These are phyloP conservation scores for Rhodotorula sp. DNA, from an alignment of 1,284 basidiomycete genomes.

Conservation along the genomic window DNA sequence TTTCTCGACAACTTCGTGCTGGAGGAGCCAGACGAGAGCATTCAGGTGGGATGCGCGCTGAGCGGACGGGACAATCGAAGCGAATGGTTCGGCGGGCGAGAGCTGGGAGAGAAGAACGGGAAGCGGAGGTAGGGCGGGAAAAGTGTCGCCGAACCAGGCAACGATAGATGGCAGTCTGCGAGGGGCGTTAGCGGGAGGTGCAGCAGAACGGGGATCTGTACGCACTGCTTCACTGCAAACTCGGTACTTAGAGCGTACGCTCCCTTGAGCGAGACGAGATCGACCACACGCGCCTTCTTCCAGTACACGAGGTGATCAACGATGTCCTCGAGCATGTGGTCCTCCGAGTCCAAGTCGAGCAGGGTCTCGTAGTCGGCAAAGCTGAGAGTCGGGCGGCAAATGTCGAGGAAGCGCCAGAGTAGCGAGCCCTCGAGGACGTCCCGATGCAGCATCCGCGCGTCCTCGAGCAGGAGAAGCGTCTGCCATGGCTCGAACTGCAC, in stretches of 20 bases:
- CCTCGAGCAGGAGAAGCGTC: conserved; percentile 68
- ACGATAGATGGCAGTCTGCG: conserved; percentile 38
- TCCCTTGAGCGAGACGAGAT: conserved; percentile 78
- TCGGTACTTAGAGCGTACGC: conserved; percentile 61
- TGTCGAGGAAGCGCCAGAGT: conserved; percentile 41
- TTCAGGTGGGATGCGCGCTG: conserved; percentile 70
- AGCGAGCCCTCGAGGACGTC: conserved; percentile 58
- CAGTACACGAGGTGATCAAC: conserved; percentile 69
- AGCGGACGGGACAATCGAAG: conserved; percentile 62
- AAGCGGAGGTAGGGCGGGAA: conserved; percentile 69
- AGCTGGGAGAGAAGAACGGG: conserved; percentile 70
- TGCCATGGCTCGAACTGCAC: conserved; percentile 79
- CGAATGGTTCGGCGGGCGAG: conserved; percentile 67
- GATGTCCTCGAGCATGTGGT: conserved; percentile 36
- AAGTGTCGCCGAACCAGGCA: conserved; percentile 64
- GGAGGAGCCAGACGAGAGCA: conserved; percentile 88
- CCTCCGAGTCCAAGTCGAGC: conserved; percentile 41
- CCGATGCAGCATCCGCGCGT: conserved; percentile 53
- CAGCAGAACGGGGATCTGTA: background rate
- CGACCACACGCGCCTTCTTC: conserved; percentile 81
- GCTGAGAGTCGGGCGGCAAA: conserved; percentile 55
- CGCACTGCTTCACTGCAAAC: conserved; percentile 41
- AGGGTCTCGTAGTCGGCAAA: conserved; percentile 44
- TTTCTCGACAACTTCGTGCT: conserved; percentile 77
- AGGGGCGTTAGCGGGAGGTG: background rate